These are phyloP conservation scores for Tieghemostelium lacteum DNA, from an alignment of 78 protist genomes.

Conservation along the genomic window DNA sequence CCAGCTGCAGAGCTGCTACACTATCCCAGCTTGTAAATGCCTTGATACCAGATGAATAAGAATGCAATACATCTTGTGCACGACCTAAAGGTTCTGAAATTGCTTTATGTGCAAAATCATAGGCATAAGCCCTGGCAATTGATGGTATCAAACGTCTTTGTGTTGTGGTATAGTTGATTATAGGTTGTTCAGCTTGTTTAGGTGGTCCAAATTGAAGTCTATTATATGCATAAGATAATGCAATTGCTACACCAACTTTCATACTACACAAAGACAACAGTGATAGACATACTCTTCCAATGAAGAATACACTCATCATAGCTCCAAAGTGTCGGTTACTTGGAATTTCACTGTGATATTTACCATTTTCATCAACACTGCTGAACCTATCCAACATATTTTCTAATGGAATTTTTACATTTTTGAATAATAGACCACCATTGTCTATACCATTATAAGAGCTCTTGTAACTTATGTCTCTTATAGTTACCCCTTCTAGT, in stretches of 20 bases:
- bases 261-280: not conserved
- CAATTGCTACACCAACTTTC: slow-evolving; percentile 54
- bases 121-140: slow-evolving; percentile 43
- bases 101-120: slow-evolving; percentile 30
- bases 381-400: slow-evolving; percentile 78
- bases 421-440: slow-evolving; percentile 51
- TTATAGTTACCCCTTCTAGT: slow-evolving; percentile 63
- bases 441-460: slow-evolving; percentile 73
- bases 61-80: slow-evolving; percentile 33
- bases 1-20: slow-evolving; percentile 76
- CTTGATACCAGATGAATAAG: slow-evolving; percentile 81
- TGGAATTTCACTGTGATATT: slow-evolving; percentile 69
- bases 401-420: slow-evolving; percentile 66
- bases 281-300: slow-evolving; percentile 69
- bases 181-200: slow-evolving; percentile 9
- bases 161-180: slow-evolving; percentile 17
- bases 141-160: slow-evolving; percentile 45
- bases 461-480: slow-evolving; percentile 69
- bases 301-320: slow-evolving; percentile 68
- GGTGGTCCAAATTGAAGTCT: slow-evolving; percentile 80
- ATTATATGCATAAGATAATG: slow-evolving; percentile 26
- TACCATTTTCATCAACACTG: slow-evolving; percentile 22
- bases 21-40: slow-evolving; percentile 73
- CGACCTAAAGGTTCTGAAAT: not conserved
- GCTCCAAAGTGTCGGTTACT: slow-evolving; percentile 64